These are phyloP conservation scores for Funneliformis caledonium DNA, from an alignment of 371 early-diverging fungal species.

Conservation along the genomic window DNA sequence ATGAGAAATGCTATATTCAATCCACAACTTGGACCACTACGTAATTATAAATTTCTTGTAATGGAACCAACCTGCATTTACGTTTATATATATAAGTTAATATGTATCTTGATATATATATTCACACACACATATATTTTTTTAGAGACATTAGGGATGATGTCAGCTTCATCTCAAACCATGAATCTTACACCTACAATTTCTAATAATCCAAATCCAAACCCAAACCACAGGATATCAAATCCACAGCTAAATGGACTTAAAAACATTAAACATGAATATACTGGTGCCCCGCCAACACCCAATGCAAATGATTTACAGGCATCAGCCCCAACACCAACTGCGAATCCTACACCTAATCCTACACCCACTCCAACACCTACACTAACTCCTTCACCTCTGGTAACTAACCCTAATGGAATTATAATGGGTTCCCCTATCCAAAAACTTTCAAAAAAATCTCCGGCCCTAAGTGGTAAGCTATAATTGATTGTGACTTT, in stretches of 20 bases:
- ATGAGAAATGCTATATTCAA: not conserved
- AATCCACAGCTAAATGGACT: not conserved
- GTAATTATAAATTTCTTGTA: constrained; percentile 14
- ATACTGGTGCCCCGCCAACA: not conserved
- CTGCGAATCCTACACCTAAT: not conserved
- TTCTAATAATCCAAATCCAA: not conserved
- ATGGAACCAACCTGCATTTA: no score
- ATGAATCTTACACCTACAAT: not conserved
- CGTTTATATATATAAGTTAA: not conserved
- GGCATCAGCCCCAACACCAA: not conserved
- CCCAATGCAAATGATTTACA: not conserved
- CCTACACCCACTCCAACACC: constrained; percentile 22
- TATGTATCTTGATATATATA: not conserved
- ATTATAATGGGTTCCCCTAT: not conserved
- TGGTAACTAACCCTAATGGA: not conserved
- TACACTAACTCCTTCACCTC: constrained; percentile 10
- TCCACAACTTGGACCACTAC: constrained; percentile 11
- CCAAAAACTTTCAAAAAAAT: constrained; percentile 10
- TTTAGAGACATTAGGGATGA: not conserved
- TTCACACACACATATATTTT: not conserved
- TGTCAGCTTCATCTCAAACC: not conserved
- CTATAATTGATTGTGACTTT: not conserved
- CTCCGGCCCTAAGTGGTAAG: constrained; percentile 17
- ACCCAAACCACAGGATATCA: not conserved
- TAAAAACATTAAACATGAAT: not conserved